phyloP scores from a whole-genome alignment of 179 eudicot genomes.

The Silene coronaria region DNA sequence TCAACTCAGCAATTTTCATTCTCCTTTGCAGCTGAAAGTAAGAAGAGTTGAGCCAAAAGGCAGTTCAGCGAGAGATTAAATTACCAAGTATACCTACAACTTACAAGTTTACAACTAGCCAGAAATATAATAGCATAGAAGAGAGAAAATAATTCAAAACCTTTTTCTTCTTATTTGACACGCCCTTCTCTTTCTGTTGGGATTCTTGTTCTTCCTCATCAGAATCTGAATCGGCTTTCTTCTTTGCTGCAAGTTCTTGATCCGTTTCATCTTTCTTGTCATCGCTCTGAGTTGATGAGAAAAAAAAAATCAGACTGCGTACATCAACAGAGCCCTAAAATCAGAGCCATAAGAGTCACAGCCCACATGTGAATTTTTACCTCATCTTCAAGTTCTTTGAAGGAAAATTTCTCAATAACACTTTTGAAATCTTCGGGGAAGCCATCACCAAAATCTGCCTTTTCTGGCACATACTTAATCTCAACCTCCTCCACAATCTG shows the following conservation, averaged over 20 bases:
- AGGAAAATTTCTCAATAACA: conserved; percentile 71
- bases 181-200: conserved; percentile 67
- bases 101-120: background rate
- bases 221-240: conserved; percentile 79
- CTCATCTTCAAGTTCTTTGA: conserved; percentile 52
- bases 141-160: conserved; percentile 27
- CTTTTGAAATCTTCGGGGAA: conserved; percentile 57
- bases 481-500: conserved; percentile 60
- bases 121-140: background rate
- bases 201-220: conserved; percentile 85
- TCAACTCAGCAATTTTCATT: conserved; percentile 92
- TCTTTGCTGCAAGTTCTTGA: conserved; percentile 48
- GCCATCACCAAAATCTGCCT: conserved; percentile 56
- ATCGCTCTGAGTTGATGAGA: conserved; percentile 40
- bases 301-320: background rate
- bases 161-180: conserved; percentile 90
- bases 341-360: background rate
- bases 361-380: conserved; percentile 23
- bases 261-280: conserved; percentile 63
- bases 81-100: background rate
- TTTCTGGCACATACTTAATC: conserved; percentile 73
- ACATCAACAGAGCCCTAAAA: background rate
- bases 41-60: background rate
- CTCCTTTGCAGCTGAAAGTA: conserved; percentile 72
- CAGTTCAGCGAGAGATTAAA: background rate